These are phyloP conservation scores for Stagonosporopsis tanaceti DNA, from an alignment of 2,329 filamentous ascomycete genomes.

Conservation along the genomic window DNA sequence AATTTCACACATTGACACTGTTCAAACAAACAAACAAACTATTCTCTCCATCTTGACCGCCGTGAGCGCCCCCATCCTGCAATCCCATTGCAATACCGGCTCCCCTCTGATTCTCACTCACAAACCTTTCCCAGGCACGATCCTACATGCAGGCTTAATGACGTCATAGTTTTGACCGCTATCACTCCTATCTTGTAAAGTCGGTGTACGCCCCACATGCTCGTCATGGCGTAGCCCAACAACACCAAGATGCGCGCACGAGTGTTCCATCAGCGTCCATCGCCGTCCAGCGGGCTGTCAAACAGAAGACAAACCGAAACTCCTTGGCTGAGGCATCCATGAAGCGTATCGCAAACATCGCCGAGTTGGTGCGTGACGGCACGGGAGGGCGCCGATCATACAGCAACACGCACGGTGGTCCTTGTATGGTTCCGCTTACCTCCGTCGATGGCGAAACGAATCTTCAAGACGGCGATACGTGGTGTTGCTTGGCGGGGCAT, in stretches of 20 bases:
- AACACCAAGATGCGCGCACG: constrained; percentile 5
- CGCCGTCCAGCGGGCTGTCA: constrained; percentile 7
- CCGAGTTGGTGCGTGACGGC: constrained; percentile 3
- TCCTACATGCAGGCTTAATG: neutral
- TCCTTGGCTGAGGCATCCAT: constrained; percentile 19
- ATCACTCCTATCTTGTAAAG: constrained; percentile 4
- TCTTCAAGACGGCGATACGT: neutral
- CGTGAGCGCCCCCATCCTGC: too few species aligned
- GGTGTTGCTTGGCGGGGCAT: neutral
- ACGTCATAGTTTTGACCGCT: constrained; percentile 16
- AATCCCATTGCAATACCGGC: neutral
- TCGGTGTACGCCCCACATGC: constrained; percentile 10
- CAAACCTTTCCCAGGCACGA: neutral
- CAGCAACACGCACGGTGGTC: neutral
- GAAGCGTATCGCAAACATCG: constrained; percentile 16
- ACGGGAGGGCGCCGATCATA: constrained; percentile 1
- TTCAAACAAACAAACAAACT: constrained; percentile 2
- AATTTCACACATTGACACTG: constrained; percentile 8
- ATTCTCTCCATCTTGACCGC: too few species aligned
- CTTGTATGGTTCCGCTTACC: constrained; percentile 3
- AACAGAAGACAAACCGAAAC: constrained; percentile 17
- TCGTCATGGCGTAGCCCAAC: constrained; percentile 19
- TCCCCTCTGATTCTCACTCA: neutral
- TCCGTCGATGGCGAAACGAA: constrained; percentile 3
- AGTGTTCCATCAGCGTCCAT: constrained; percentile 4